Evolutionary conservation across 306 rosid species (phyloP).

Genomic region (apple (Malus domestica)): ASM211411v1 NC_041805.1:24419001-24419500

Average conservation of each 20-base stretch:
- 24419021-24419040: conserved; percentile 83
- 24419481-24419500: conserved; percentile 58
- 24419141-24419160: conserved; percentile 48
- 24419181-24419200: conserved; percentile 82
- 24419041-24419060: conserved; percentile 56
- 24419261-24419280: conserved; percentile 43
- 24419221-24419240: conserved; percentile 45
- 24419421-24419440: conserved; percentile 63
- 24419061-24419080: conserved; percentile 73
- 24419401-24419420: conserved; percentile 56
- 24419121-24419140: conserved; percentile 84
- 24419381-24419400: conserved; percentile 79
- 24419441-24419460: conserved; percentile 70
- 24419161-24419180: conserved; percentile 42
- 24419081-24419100: conserved; percentile 83
- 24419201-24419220: conserved; percentile 80
- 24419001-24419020: conserved; percentile 61
- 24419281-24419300: conserved; percentile 55
- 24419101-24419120: conserved; percentile 74
- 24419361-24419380: conserved; percentile 46
- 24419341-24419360: conserved; percentile 26
- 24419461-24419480: conserved; percentile 55
- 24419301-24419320: conserved; percentile 78
- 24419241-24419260: conserved; percentile 36
- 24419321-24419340: conserved; percentile 40